phyloP scores from a whole-genome alignment of 306 rosid species.

The Fragaria vesca region DNA sequence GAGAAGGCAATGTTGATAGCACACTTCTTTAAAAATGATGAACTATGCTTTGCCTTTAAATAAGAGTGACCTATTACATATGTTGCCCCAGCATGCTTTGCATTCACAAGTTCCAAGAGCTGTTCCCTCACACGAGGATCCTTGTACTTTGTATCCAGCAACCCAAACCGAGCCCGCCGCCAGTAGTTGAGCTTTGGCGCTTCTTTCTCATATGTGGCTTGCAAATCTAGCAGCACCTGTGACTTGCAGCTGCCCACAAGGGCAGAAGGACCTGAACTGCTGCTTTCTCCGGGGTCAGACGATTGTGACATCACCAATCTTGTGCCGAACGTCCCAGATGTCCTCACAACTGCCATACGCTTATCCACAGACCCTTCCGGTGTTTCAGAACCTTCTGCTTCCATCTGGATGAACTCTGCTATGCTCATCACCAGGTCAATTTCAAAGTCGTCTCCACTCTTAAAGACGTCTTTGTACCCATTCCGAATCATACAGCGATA shows the following conservation, averaged over 20 bases:
- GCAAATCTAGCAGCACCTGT: slow-evolving; percentile 56
- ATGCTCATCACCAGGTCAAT: slow-evolving; percentile 86
- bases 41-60: slow-evolving; percentile 69
- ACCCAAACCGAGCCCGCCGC: slow-evolving; percentile 52
- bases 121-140: slow-evolving; percentile 71
- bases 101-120: slow-evolving; percentile 79
- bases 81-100: slow-evolving; percentile 78
- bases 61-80: slow-evolving; percentile 78
- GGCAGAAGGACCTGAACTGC: slow-evolving; percentile 37
- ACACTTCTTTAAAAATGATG: slow-evolving; percentile 60
- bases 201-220: slow-evolving; percentile 73
- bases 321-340: slow-evolving; percentile 80
- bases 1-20: slow-evolving; percentile 66
- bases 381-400: slow-evolving; percentile 70
- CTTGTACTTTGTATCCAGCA: slow-evolving; percentile 51
- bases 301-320: slow-evolving; percentile 59
- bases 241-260: slow-evolving; percentile 63
- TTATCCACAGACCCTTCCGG: slow-evolving; percentile 61
- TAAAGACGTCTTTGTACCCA: slow-evolving; percentile 73
- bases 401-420: slow-evolving; percentile 90
- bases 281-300: slow-evolving; percentile 39
- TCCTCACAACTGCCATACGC: slow-evolving; percentile 80
- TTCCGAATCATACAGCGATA: slow-evolving; percentile 86
- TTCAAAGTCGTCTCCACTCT: slow-evolving; percentile 69
- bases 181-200: slow-evolving; percentile 49